Evolutionary conservation across 179 eudicot species (phyloP), one percentile per base, ranked within the genome.

Genomic region (Patellifolia procumbens): DNA sequence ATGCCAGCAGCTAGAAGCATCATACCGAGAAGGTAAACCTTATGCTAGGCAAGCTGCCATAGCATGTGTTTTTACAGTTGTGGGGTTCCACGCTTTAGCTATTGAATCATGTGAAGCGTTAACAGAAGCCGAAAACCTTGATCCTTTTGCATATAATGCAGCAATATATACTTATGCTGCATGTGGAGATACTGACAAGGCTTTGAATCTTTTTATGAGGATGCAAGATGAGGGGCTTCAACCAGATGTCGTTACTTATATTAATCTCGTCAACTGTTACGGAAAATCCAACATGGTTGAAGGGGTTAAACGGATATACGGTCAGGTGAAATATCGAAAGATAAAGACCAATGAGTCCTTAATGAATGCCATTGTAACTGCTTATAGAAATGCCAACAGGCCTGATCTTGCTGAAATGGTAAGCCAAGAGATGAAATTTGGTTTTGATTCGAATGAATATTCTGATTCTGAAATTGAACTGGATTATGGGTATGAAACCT

Each of bases 211-310:
- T 31, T 87, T 85, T 66, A 91, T 88, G 97, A 86, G 82, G 82
- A 93, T 93, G 94, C 94, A 90, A 83, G 97, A 91, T 61, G 88
- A 85, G 68, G 97, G 93, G 45, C 28, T 86, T 60, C 73, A 86
- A 73, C 90, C 94, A 0, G 93, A 89, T 45, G 12, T 81, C 32
- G 88, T 91, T 43, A 93, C 98, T 32, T 85, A 83, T 22, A 85
- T 89, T 35, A 71, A 81, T 85, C 91, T 93, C 42, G 90, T 90
- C 20, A 80, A 81, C 39, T 93, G 98, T 73, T 93, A 93, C 70
- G 94, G 97, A 26, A 86, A 83, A 83, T 91, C 91, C 12, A 87
- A 86, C 24, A 93, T 93, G 93, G 77, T 91, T 20, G 98, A 89
- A 82, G 97, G 93, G 42, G 89, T 93, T 71, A 91, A 89, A 74